Percentiles rank a stretch among this genome's conserved stretches.
Evolutionary conservation across 352 stramenopile species (phyloP).

Genomic region (Phytophthora podocarpi): DNA sequence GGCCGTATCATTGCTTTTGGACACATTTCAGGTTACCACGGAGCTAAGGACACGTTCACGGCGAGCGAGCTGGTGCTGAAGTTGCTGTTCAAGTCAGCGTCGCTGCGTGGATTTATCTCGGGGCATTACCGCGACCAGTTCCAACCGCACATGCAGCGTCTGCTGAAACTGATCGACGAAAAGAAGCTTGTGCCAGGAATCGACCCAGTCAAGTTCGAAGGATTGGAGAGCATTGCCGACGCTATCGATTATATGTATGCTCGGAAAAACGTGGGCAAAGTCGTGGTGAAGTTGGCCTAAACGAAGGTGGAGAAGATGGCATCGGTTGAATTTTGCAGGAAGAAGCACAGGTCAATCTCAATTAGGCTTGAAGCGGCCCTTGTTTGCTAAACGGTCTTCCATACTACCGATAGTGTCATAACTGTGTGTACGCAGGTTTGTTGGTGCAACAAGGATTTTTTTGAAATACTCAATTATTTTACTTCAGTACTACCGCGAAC

Average conservation of each 20-base stretch:
- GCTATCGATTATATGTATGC: conserved; percentile 73
- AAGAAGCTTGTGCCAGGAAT: conserved; percentile 53
- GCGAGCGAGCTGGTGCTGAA: conserved; percentile 28
- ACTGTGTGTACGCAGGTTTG: too few species aligned
- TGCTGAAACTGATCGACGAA: conserved; percentile 52
- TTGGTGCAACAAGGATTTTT: too few species aligned
- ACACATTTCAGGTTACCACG: conserved; percentile 48
- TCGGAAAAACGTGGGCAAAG: conserved; percentile 78
- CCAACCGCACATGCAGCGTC: conserved; percentile 35
- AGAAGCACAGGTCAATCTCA: too few species aligned
- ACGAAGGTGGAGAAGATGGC: background rate
- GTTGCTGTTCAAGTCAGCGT: conserved; percentile 39
- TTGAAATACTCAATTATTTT: too few species aligned
- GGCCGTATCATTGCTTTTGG: conserved; percentile 67
- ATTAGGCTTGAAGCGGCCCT: too few species aligned
- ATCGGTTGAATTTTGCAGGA: too few species aligned
- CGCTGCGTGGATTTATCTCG: conserved; percentile 52
- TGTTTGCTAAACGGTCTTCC: too few species aligned
- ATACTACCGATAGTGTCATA: too few species aligned
- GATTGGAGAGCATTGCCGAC: conserved; percentile 54
- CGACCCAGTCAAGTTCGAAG: conserved; percentile 46
- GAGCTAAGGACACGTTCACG: conserved; percentile 20
- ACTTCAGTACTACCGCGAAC: too few species aligned
- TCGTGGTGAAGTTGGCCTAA: conserved; percentile 70
- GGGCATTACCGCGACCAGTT: conserved; percentile 45